Evolutionary conservation across 768 basidiomycete species (phyloP).

Genomic region (Trametes cingulata): DNA sequence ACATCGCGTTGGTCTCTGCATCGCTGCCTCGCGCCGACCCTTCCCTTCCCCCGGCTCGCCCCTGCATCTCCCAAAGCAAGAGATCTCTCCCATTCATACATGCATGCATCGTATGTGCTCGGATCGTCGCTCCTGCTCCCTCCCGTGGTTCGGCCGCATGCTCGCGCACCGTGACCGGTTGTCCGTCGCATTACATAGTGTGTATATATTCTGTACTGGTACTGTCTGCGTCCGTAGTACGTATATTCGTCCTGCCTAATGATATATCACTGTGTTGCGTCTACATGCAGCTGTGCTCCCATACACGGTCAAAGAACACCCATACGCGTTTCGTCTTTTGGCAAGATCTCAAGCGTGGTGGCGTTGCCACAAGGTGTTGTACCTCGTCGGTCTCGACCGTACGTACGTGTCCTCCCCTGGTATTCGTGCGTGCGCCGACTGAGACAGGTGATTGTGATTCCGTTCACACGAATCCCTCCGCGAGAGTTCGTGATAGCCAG

Average conservation of each 20-base stretch:
- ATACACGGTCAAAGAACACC: no score
- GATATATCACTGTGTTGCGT: constrained; percentile 4
- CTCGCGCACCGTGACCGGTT: not conserved
- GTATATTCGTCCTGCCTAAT: constrained; percentile 13
- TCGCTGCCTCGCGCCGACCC: not conserved
- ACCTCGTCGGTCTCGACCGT: no score
- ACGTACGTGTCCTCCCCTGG: no score
- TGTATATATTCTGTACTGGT: constrained; percentile 26
- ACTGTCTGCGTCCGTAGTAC: constrained; percentile 15
- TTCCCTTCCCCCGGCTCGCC: not conserved
- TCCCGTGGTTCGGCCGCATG: not conserved
- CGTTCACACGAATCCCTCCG: no score
- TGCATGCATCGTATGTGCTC: not conserved
- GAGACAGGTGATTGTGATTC: no score
- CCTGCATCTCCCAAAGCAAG: not conserved
- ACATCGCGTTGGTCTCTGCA: no score
- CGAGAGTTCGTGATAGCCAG: no score
- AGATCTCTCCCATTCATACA: not conserved
- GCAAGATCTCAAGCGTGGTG: no score
- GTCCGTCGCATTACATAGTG: constrained; percentile 14
- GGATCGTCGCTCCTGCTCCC: not conserved
- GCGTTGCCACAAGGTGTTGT: no score
- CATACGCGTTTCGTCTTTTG: no score
- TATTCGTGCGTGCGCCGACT: no score
- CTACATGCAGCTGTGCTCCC: no score